A percentile compares a stretch with the other conserved stretches of the same genome.
Conservation (phyloP, 176 grass and related monocot genomes). For the Echinochloa phyllopogon region DNA sequence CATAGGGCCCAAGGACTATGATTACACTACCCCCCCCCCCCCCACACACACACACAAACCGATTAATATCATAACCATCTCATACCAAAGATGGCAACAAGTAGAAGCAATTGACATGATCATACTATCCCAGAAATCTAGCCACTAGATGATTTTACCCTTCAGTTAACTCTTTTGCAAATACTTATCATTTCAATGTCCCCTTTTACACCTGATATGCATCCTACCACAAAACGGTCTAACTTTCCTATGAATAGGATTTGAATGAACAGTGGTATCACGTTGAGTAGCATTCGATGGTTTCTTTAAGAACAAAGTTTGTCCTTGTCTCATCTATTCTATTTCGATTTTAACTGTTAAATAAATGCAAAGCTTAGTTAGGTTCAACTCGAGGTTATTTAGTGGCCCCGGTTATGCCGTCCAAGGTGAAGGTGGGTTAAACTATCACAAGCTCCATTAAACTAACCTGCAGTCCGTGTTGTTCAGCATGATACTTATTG, state of each 20-base stretch:
- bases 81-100: neutral
- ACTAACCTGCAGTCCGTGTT: constrained; percentile 90
- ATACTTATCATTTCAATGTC: constrained; percentile 4
- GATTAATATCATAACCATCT: neutral
- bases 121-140: neutral
- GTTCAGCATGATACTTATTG: constrained; percentile 98
- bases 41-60: no score
- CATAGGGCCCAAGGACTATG: neutral
- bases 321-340: neutral
- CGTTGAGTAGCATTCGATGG: neutral
- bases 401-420: neutral
- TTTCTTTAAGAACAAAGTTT: neutral
- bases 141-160: no score
- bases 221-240: neutral
- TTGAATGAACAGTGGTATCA: constrained; percentile 10
- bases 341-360: neutral
- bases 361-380: neutral
- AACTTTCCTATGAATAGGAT: neutral
- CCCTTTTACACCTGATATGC: neutral
- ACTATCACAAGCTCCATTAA: constrained; percentile 10
- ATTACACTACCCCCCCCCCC: no score
- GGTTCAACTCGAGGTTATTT: neutral
- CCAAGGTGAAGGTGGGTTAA: neutral
- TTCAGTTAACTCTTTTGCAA: neutral
- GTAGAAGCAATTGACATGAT: neutral